A percentile compares a stretch with the other conserved stretches of the same genome.
phyloP scores from a whole-genome alignment of 2,329 filamentous ascomycete genomes.

The Trichoderma atroviride region DNA sequence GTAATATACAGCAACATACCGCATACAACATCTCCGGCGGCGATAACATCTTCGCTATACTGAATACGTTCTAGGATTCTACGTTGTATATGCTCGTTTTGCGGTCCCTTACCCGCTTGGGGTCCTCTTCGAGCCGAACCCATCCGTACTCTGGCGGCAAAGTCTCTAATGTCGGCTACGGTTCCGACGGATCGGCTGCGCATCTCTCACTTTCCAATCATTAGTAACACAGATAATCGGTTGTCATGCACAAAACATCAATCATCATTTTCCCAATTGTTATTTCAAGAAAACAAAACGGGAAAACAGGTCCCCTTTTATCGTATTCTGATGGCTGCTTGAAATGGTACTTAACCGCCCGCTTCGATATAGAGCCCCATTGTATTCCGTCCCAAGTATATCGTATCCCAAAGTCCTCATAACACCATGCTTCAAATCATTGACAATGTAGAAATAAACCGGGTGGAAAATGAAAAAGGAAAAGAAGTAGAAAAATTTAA shows the following conservation, averaged over 20 bases:
- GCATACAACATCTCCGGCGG: neutral
- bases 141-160: neutral
- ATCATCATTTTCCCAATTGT: neutral
- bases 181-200: neutral
- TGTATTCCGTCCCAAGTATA: neutral
- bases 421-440: constrained; percentile 27
- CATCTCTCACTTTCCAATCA: too few species aligned
- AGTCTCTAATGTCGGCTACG: constrained; percentile 2
- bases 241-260: neutral
- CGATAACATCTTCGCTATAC: neutral
- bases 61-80: neutral
- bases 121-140: neutral
- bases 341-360: neutral
- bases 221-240: neutral
- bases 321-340: neutral
- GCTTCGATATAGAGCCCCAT: neutral
- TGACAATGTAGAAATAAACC: neutral
- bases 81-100: neutral
- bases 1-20: neutral
- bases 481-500: neutral
- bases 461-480: neutral
- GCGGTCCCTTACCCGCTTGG: neutral
- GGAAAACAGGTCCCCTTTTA: neutral
- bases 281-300: neutral
- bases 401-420: constrained; percentile 1